Base-by-base conservation (phyloP, 352 stramenopile species). In the Halophytophthora batemanensis region DNA sequence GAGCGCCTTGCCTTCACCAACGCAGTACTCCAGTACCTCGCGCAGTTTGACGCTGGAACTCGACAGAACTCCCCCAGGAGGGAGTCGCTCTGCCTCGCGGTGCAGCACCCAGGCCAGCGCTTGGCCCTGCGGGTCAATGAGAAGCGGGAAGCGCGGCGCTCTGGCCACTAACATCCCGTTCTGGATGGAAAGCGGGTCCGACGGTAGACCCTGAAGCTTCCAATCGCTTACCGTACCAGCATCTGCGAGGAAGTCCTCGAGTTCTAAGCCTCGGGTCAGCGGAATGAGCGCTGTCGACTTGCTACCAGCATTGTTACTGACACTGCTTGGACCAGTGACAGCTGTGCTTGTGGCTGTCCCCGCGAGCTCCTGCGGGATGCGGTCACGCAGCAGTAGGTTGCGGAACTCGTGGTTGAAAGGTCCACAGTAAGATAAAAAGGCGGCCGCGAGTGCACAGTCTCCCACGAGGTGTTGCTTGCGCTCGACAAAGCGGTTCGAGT, bases 81-180 rank as follows among this genome's bases (percentile, higher is more conserved):
- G 82, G 8, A 96, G 41, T 6, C 71, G 64, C 17, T 78, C 68
- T 2, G 58, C 74, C 60, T 96, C 88, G 38, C 79, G 72, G 44
- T 64, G 68, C 3, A 82, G 53, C 25, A 97, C 86, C 90, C 87
- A 97, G n/a, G 69, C 63, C 5, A 96, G 44, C 2, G 84, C 90
- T 71, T 97, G 86, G 2, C 87, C 90, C 53, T 97, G 90, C 15
- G 90, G 90, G 45, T 97, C 88, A 33, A 96, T 94, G 14, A 97
- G 65, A 12, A 97, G 59, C 6, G 88, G 87, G 41, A 83, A 96
- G 7, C 87, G 71, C 5, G 68, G 73, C 8, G 72, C 84, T 61
- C 80, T 50, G 5, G 83, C 89, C 7, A 97, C 86, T 5, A 97
- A 57, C 44, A 97, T 83, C 8, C 87, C 89, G 52, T 97, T 97